These are phyloP conservation scores for Raphanus raphanistrum DNA, from an alignment of 345 rosid genomes.

Conservation along the genomic window DNA sequence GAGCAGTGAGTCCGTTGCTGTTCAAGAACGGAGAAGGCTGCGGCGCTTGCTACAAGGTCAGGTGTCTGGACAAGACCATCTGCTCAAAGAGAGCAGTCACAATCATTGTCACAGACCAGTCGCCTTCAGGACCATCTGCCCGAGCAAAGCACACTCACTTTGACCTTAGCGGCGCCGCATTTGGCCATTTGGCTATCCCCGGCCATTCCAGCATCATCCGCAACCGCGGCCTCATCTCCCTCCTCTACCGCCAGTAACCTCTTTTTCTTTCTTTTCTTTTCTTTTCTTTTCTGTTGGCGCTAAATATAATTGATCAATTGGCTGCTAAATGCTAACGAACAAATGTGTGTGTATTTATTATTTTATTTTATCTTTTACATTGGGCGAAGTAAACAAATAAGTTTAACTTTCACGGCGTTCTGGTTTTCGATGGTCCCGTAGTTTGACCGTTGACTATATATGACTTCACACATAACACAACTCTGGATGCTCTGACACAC, in stretches of 20 bases:
- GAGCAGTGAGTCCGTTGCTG: constrained; percentile 84
- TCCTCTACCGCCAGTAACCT: constrained; percentile 57
- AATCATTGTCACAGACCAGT: constrained; percentile 88
- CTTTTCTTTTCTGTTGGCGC: constrained; percentile 12
- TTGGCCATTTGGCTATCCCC: constrained; percentile 79
- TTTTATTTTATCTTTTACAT: neutral
- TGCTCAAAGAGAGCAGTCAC: constrained; percentile 88
- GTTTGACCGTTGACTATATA: constrained; percentile 33
- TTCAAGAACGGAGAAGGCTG: constrained; percentile 91
- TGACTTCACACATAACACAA: neutral
- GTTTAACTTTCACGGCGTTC: constrained; percentile 25
- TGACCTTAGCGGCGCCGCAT: constrained; percentile 96
- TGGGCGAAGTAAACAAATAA: constrained; percentile 21
- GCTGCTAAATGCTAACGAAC: constrained; percentile 21
- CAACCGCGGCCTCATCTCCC: constrained; percentile 72
- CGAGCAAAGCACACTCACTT: constrained; percentile 67
- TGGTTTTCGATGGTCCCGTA: constrained; percentile 13
- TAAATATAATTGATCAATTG: neutral
- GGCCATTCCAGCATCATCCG: constrained; percentile 65
- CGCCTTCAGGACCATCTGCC: constrained; percentile 64
- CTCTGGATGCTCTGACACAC: constrained; percentile 11
- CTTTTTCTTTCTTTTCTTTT: neutral
- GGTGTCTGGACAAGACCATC: constrained; percentile 68
- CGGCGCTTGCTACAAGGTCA: constrained; percentile 87
- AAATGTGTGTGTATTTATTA: neutral